Percentiles rank a stretch among this genome's conserved stretches.
These are phyloP conservation scores for Podosphaera fusca DNA, from an alignment of 2,329 filamentous ascomycete genomes.

Conservation along the genomic window DNA sequence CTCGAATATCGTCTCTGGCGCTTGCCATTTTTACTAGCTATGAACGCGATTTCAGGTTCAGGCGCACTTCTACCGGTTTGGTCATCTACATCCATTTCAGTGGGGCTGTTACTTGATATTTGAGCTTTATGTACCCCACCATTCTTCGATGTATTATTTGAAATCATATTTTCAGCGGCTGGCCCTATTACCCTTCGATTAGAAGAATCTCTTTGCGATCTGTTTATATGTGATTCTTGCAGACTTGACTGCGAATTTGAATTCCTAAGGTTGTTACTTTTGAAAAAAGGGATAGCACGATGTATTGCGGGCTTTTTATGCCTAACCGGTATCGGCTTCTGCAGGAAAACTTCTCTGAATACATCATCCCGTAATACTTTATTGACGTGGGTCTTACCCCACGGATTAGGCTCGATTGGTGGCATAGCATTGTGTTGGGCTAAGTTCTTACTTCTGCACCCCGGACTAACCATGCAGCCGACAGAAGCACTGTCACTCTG, in stretches of 20 bases:
- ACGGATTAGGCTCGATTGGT: slow-evolving; percentile 18
- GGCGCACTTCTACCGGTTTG: slow-evolving; percentile 41
- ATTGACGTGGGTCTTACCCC: slow-evolving; percentile 86
- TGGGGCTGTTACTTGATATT: slow-evolving; percentile 9
- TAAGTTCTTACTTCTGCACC: neutral
- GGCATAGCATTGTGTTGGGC: slow-evolving; percentile 11
- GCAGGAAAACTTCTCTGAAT: slow-evolving; percentile 74
- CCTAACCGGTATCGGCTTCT: slow-evolving; percentile 57
- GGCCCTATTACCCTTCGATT: neutral
- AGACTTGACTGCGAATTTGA: slow-evolving; percentile 16
- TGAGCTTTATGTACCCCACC: neutral
- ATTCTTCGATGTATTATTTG: neutral
- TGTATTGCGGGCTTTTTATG: slow-evolving; percentile 43
- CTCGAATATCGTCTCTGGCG: slow-evolving; percentile 64
- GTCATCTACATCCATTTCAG: slow-evolving; percentile 13
- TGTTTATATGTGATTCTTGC: slow-evolving; percentile 17
- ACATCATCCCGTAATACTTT: slow-evolving; percentile 73
- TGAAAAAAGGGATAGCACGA: slow-evolving; percentile 33
- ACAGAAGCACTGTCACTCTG: slow-evolving; percentile 8
- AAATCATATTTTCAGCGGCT: neutral
- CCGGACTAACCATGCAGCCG: neutral
- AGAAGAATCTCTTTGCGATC: slow-evolving; percentile 12
- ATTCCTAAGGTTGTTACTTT: slow-evolving; percentile 18
- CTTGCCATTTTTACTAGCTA: slow-evolving; percentile 7
- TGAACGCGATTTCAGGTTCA: slow-evolving; percentile 27